These are phyloP conservation scores for Orychophragmus violaceus DNA, from an alignment of 345 rosid genomes.

Conservation along the genomic window DNA sequence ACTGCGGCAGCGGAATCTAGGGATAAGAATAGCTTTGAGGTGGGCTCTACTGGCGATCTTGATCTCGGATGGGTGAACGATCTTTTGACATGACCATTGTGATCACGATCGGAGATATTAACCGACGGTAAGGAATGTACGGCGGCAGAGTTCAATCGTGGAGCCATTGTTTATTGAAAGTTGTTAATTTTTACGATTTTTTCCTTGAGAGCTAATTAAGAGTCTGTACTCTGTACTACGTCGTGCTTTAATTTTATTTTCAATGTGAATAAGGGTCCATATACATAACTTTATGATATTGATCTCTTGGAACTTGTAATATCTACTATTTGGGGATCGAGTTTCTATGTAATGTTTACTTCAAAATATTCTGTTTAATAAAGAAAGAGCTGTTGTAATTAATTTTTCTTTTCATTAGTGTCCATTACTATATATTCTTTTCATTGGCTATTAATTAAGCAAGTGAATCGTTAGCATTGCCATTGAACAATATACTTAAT, in stretches of 20 bases:
- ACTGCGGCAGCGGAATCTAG: conserved; percentile 8
- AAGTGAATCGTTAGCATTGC: not conserved
- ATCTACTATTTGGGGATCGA: not conserved
- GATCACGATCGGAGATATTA: not conserved
- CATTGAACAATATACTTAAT: too few species aligned
- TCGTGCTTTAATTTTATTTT: not conserved
- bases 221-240: conserved; percentile 24
- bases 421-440: not conserved
- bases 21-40: conserved; percentile 14
- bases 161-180: conserved; percentile 4
- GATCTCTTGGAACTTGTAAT: conserved; percentile 31
- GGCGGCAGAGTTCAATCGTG: conserved; percentile 5
- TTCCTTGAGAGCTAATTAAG: conserved; percentile 6
- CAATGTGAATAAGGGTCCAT: not conserved
- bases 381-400: not conserved
- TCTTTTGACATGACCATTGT: conserved; percentile 47
- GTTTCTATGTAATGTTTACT: conserved; percentile 28
- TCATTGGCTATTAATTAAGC: not conserved
- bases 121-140: not conserved
- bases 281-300: not conserved
- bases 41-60: conserved; percentile 39
- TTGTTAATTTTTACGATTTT: conserved; percentile 1
- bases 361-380: conserved; percentile 28
- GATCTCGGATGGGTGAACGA: conserved; percentile 96
- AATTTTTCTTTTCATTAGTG: not conserved